Evolutionary conservation across 108 stramenopile genomes (phyloP).

Genomic region (Chaetoceros muelleri): DNA sequence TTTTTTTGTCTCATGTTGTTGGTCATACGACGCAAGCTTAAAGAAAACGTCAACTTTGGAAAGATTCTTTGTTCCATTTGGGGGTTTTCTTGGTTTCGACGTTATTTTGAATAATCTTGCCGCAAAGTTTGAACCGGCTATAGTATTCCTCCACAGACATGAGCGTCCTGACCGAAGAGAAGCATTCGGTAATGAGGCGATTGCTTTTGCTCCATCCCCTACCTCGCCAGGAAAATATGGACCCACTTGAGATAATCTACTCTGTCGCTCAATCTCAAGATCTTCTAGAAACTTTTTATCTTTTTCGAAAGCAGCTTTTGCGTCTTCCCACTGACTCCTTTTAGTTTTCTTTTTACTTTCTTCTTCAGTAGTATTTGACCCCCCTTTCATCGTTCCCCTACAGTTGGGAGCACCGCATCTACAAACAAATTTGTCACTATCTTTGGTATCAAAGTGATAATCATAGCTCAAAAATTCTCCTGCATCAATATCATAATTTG

Average conservation of each 20-base stretch:
- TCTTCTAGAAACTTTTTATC: conserved; percentile 51
- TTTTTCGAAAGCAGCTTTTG: conserved; percentile 32
- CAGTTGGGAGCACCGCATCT: conserved; percentile 67
- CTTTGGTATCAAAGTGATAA: conserved; percentile 81
- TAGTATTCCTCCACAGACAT: conserved; percentile 63
- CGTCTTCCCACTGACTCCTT: conserved; percentile 33
- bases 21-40: no score
- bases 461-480: conserved; percentile 89
- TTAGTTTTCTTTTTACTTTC: conserved; percentile 25
- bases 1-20: no score
- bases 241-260: conserved; percentile 24
- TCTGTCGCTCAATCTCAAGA: conserved; percentile 14
- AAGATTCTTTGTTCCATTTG: no score
- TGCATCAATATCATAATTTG: conserved; percentile 46
- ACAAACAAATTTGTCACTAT: conserved; percentile 49
- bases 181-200: conserved; percentile 35
- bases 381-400: conserved; percentile 72
- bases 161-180: conserved; percentile 23
- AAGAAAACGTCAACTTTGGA: no score
- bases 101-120: conserved; percentile 13
- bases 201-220: conserved; percentile 22
- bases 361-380: conserved; percentile 8
- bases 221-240: conserved; percentile 39
- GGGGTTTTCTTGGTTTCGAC: not conserved
- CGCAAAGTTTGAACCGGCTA: conserved; percentile 39